Base-by-base conservation (phyloP, 371 early-diverging fungal genomes). In the Umbelopsis sp. region DNA sequence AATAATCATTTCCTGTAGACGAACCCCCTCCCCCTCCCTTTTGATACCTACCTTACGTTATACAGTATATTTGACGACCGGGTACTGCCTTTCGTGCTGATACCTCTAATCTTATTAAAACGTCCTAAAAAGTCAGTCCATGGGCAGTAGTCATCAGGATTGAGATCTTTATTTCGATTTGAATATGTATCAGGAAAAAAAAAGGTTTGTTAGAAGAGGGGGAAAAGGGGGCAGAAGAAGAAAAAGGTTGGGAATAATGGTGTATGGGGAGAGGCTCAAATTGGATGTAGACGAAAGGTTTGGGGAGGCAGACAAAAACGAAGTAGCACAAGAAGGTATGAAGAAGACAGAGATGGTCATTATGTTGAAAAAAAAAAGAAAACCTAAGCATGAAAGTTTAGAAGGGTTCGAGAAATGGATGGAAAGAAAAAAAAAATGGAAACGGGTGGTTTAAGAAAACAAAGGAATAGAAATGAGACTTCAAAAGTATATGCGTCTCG, bases 1-100 rank as follows among this genome's bases (percentile, higher is more conserved):
- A 57, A 35, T 57, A n/a, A 57, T 57, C 1, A 12, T 16, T 12
- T 20, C 16, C 50, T 29, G 24, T 37, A 65, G 44, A 29, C 37
- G 29, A 32, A 18, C 66, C 48, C 41, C 41, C 2, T 7, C 41
- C 41, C 41, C 7, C 2, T 7, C 41, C 41, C 41, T 1, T 44
- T 65, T 51, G 66, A 48, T 37, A 65, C 48, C 48, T 37, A 65
- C 48, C 48, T 48, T 48, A 48, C 48, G 48, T 20, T 48, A 48
- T 48, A 48, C 41, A 41, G 41, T n/a, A 65, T 25, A 48, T 22
- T 37, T 24, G 18, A 20, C 24, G 14, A 22, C 50, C 22, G 14
- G 48, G 48, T 44, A 50, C 8, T 32, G 37, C 46, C 22, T 45
- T 37, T 24, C 4, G 48, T 32, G 37, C 66, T 57, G 57, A 57